A percentile compares a stretch with the other conserved stretches of the same genome.
phyloP scores from a whole-genome alignment of 129 eudicot species.

The Flaveria trinervia region DNA sequence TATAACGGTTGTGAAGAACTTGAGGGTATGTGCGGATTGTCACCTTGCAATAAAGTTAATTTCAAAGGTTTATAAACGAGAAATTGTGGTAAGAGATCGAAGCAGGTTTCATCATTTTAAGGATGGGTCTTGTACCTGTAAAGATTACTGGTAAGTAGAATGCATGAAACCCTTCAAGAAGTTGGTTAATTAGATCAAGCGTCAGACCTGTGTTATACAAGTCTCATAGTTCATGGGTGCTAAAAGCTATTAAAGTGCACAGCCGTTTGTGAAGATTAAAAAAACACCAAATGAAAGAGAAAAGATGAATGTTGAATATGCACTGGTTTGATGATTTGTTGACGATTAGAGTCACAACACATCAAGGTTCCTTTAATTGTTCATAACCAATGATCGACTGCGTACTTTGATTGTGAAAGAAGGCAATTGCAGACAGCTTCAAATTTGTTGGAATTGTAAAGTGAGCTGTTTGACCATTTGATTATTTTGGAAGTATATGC shows the following conservation, averaged over 20 bases:
- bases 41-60: slow-evolving; percentile 72
- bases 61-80: slow-evolving; percentile 74
- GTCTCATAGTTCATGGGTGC: slow-evolving; percentile 11
- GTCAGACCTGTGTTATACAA: slow-evolving; percentile 14
- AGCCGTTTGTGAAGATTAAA: neutral
- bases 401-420: neutral
- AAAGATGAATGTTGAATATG: too few species aligned
- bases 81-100: slow-evolving; percentile 86
- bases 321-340: slow-evolving; percentile 4
- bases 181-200: neutral
- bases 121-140: slow-evolving; percentile 68
- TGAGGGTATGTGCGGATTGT: slow-evolving; percentile 86
- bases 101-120: slow-evolving; percentile 86
- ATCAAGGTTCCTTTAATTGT: neutral
- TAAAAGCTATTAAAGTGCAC: neutral
- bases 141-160: slow-evolving; percentile 65
- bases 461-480: neutral
- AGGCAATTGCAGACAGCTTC: neutral
- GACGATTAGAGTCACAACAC: neutral
- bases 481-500: slow-evolving; percentile 70
- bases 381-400: neutral
- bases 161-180: neutral
- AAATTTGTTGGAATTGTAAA: neutral
- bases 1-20: slow-evolving; percentile 75
- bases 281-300: neutral